Conservation (phyloP, 169 alveolate species). For the Plasmodium sp. region DNA sequence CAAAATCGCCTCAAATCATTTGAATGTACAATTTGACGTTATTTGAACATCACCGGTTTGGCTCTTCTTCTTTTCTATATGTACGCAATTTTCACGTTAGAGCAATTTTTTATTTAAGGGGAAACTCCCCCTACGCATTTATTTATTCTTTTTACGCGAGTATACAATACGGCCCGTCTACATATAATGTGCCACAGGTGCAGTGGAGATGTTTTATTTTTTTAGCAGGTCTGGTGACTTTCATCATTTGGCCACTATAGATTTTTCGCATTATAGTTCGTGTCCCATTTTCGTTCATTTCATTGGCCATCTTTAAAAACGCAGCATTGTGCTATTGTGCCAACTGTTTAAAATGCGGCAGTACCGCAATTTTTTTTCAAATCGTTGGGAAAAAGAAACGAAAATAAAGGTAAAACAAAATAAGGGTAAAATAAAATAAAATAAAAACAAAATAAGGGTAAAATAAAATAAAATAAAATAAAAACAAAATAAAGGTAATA, state of each 20-base stretch:
- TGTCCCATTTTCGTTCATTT: background rate
- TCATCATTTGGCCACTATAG: background rate
- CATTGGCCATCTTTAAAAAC: background rate
- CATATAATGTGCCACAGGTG: background rate
- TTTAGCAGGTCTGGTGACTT: background rate
- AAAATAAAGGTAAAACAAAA: background rate
- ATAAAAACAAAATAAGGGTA: background rate
- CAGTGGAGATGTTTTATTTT: background rate
- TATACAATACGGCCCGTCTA: background rate
- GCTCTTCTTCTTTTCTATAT: background rate
- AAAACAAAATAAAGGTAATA: background rate
- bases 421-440: background rate
- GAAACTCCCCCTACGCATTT: background rate
- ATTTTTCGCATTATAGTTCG: background rate
- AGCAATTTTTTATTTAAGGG: background rate
- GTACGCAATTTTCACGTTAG: background rate
- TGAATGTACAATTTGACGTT: background rate
- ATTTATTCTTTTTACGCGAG: background rate
- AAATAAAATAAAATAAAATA: background rate
- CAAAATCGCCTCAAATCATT: background rate
- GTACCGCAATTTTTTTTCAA: background rate
- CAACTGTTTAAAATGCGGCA: background rate
- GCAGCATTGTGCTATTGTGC: background rate
- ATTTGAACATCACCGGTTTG: background rate
- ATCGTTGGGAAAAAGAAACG: background rate